phyloP scores from a whole-genome alignment of 2,329 filamentous ascomycete genomes.

The Sphaerulina vaccinii region DNA sequence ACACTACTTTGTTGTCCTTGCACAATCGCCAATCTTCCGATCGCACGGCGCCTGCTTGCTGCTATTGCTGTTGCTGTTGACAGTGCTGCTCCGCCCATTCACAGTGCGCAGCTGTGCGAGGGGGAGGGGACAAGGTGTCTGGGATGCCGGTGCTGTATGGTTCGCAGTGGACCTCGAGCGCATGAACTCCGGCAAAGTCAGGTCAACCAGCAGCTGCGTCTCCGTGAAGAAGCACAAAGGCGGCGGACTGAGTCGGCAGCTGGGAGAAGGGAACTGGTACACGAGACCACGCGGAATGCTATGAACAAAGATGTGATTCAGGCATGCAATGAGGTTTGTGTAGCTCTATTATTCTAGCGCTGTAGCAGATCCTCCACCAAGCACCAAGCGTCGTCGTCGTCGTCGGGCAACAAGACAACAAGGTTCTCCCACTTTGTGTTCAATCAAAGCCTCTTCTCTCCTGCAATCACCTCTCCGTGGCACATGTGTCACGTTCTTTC shows the following conservation, averaged over 20 bases:
- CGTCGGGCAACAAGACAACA: not conserved
- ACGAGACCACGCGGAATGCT: not conserved
- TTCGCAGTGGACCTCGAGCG: not conserved
- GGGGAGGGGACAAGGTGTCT: not conserved
- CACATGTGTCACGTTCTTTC: conserved; percentile 5
- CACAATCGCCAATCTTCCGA: not conserved
- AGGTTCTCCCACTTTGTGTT: not conserved
- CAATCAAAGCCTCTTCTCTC: conserved; percentile 6
- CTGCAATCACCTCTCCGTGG: conserved; percentile 2
- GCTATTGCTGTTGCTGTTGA: not conserved
- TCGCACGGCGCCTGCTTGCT: not conserved
- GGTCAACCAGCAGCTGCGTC: not conserved
- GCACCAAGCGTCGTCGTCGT: not conserved
- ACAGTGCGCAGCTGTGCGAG: not conserved
- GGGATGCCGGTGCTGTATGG: not conserved
- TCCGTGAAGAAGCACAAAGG: not conserved
- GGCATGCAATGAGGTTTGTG: not conserved
- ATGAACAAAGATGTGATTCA: too few species aligned
- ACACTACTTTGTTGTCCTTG: not conserved
- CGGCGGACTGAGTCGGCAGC: not conserved
- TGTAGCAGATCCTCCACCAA: not conserved
- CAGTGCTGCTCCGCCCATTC: not conserved
- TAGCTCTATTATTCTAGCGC: not conserved
- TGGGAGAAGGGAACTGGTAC: not conserved
- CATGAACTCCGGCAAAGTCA: not conserved